These are phyloP conservation scores for Oleoguttula mirabilis DNA, from an alignment of 495 filamentous ascomycete species.

Conservation along the genomic window DNA sequence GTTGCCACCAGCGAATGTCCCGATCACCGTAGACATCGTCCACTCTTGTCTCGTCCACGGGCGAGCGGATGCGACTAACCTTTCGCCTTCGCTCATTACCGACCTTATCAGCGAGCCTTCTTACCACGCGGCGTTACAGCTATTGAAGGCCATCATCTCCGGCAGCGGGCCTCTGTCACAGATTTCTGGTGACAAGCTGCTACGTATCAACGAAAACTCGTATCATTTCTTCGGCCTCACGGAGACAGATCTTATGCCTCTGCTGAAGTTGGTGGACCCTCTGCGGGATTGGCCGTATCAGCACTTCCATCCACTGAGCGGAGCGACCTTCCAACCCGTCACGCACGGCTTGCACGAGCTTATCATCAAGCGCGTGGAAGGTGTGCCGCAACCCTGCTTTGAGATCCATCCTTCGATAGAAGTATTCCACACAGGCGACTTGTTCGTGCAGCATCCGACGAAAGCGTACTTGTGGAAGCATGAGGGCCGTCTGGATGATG, in stretches of 20 bases:
- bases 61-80: background rate
- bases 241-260: background rate
- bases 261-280: background rate
- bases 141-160: background rate
- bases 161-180: background rate
- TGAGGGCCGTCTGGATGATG: background rate
- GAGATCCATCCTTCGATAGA: background rate
- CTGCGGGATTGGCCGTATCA: background rate
- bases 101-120: too few species aligned
- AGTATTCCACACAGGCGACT: background rate
- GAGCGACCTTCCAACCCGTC: background rate
- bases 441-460: background rate
- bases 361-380: too few species aligned
- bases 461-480: background rate
- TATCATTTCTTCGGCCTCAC: background rate
- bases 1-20: background rate
- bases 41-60: background rate
- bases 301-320: background rate
- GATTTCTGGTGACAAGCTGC: background rate
- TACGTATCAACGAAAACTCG: background rate
- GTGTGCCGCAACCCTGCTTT: too few species aligned
- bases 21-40: background rate
- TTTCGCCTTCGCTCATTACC: background rate
- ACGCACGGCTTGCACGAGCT: background rate
- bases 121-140: background rate